Conservation (phyloP, 352 stramenopile species). For the Pythium aquatile region DNA sequence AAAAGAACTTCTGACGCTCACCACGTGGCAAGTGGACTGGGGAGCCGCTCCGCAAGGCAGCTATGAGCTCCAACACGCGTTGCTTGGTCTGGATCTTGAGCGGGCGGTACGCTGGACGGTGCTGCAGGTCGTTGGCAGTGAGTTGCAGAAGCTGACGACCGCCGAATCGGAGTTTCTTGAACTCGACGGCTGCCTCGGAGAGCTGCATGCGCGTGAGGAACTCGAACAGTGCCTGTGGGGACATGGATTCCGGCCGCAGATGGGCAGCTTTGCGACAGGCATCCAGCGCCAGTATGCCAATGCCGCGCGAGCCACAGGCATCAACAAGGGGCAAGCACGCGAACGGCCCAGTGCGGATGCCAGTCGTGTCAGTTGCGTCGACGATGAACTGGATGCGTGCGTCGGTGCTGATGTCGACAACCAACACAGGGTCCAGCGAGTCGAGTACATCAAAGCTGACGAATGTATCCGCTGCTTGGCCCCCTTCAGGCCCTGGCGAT, state of each 20-base stretch:
- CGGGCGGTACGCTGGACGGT: conserved; percentile 43
- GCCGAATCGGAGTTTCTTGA: conserved; percentile 42
- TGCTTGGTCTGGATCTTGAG: conserved; percentile 61
- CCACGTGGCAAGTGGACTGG: conserved; percentile 40
- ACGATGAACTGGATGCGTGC: conserved; percentile 32
- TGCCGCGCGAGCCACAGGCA: conserved; percentile 7
- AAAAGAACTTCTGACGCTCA: conserved; percentile 35
- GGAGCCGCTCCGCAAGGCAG: conserved; percentile 39
- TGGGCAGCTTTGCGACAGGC: conserved; percentile 46
- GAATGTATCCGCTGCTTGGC: not conserved
- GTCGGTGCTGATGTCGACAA: conserved; percentile 36
- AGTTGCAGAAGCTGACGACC: conserved; percentile 44
- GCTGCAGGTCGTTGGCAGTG: conserved; percentile 50
- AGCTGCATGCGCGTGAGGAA: conserved; percentile 61
- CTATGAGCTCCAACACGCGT: conserved; percentile 50
- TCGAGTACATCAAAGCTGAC: conserved; percentile 42
- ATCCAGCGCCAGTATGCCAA: conserved; percentile 64
- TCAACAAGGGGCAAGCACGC: conserved; percentile 48
- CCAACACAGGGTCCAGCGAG: conserved; percentile 28
- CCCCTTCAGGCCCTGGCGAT: not conserved
- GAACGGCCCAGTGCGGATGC: conserved; percentile 39
- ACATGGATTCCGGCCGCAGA: conserved; percentile 63
- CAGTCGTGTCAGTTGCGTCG: not conserved
- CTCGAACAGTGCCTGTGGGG: conserved; percentile 33
- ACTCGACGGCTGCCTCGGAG: conserved; percentile 43